Conservation (phyloP, 2,329 filamentous ascomycete species). For the Aspergillus sp. region DNA sequence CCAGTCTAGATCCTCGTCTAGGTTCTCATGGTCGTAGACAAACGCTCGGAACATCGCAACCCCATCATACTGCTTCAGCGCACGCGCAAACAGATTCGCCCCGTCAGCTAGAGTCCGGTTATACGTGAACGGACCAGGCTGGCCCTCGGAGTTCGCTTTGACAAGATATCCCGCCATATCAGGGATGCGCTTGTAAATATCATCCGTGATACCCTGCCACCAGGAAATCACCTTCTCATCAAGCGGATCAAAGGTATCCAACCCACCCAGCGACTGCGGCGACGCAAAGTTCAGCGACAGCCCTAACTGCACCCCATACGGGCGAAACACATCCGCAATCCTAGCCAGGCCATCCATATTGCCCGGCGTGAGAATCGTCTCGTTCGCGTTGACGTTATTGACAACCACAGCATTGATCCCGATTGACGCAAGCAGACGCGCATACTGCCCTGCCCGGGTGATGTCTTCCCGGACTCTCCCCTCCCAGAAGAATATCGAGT, state of each 20-base stretch:
- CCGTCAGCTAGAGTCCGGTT: conserved; percentile 68
- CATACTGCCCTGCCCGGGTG: conserved; percentile 61
- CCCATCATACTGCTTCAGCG: conserved; percentile 58
- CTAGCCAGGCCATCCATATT: conserved; percentile 63
- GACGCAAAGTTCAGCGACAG: conserved; percentile 69
- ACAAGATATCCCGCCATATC: conserved; percentile 69
- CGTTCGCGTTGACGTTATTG: conserved; percentile 73
- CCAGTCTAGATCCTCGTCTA: conserved; percentile 59
- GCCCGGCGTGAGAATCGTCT: conserved; percentile 52
- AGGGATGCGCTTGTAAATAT: conserved; percentile 61
- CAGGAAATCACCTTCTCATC: conserved; percentile 59
- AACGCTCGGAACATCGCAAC: conserved; percentile 71
- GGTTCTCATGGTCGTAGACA: conserved; percentile 59
- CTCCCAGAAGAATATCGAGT: conserved; percentile 66
- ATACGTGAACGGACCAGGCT: conserved; percentile 68
- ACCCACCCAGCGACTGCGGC: conserved; percentile 55
- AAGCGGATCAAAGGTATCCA: conserved; percentile 65
- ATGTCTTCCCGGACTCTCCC: conserved; percentile 58
- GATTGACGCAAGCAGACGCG: conserved; percentile 65
- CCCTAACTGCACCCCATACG: conserved; percentile 65
- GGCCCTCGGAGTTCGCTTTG: conserved; percentile 71
- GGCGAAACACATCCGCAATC: conserved; percentile 65
- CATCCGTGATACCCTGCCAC: conserved; percentile 62
- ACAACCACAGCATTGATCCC: conserved; percentile 66
- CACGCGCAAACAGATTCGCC: conserved; percentile 66